phyloP scores from a whole-genome alignment of 257 asterid species.

The Paraleonurus japonicus region DNA sequence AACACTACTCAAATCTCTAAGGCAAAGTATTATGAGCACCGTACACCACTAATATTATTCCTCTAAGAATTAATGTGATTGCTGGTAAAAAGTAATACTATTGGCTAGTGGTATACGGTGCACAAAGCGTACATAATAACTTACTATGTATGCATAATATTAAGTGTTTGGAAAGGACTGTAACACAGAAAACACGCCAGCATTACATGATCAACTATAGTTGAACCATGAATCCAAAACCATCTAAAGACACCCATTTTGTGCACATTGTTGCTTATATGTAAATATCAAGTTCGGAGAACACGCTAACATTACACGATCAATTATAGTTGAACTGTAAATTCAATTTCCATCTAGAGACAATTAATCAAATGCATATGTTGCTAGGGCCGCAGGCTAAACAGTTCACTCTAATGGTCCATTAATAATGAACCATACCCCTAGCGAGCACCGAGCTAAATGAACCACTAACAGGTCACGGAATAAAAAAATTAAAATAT shows the following conservation, averaged over 20 bases:
- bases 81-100: too few relatives aligned
- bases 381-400: too few relatives aligned
- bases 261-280: neutral
- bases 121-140: too few relatives aligned
- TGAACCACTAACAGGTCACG: too few relatives aligned
- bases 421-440: too few relatives aligned
- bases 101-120: too few relatives aligned
- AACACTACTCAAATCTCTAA: neutral
- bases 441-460: too few relatives aligned
- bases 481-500: too few relatives aligned
- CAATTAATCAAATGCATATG: conserved; percentile 3
- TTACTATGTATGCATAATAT: neutral
- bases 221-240: neutral
- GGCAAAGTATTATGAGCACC: too few relatives aligned
- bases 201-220: neutral
- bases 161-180: conserved; percentile 9
- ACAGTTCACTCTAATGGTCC: too few relatives aligned
- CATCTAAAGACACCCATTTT: neutral
- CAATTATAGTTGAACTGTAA: neutral
- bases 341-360: neutral
- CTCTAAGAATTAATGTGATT: too few relatives aligned
- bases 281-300: neutral
- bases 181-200: neutral
- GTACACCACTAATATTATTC: too few relatives aligned
- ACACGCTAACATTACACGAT: neutral